Base-by-base conservation (phyloP, 495 filamentous ascomycete species). In the Tuber microsphaerosporum region DNA sequence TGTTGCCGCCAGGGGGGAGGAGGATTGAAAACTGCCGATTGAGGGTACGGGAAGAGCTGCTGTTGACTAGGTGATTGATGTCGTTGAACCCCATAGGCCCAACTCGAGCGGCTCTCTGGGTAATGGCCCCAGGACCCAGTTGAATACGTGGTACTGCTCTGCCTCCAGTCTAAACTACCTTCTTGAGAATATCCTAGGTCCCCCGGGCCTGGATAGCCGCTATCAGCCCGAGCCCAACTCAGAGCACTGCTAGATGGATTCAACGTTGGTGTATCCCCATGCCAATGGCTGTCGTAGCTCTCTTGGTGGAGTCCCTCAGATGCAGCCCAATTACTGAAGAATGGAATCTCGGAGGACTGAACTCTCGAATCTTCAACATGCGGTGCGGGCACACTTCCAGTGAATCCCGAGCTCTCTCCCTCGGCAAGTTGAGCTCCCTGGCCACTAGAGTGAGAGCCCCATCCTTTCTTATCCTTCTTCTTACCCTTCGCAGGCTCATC, bases 401-500 rank as follows among this genome's bases (percentile, higher is more conserved):
- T 71, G 26, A 71, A 71, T 22, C 37, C 70, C 43, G 34, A n/a
- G 34, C 26, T 45, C 39, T 22, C 34, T 44, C 37, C 17, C 34
- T 3, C n/a, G 34, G 34, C 34, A 44, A 19, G 26, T 17, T 34
- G 26, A 34, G n/a, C 56, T 34, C 56, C 26, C 31, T 65, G 56
- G 26, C 12, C 56, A 14, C 26, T 65, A 17, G 26, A 65, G 2
- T 3, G 56, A 65, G 12, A 14, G 12, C 12, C 39, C 3, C 41
- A 2, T 43, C 45, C 34, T 56, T n/a, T n/a, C n/a, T n/a, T n/a
- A n/a, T n/a, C n/a, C n/a, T 9, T 7, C 10, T 34, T 16, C 43
- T 22, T 9, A 48, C 1, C 10, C 26, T 73, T 68, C 41, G 2
- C 70, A 77, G 17, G 46, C 48, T 39, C 74, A 79, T 43, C 51